Evolutionary conservation across 768 basidiomycete species (phyloP).

Genomic region (Boletus reticuloceps): DNA sequence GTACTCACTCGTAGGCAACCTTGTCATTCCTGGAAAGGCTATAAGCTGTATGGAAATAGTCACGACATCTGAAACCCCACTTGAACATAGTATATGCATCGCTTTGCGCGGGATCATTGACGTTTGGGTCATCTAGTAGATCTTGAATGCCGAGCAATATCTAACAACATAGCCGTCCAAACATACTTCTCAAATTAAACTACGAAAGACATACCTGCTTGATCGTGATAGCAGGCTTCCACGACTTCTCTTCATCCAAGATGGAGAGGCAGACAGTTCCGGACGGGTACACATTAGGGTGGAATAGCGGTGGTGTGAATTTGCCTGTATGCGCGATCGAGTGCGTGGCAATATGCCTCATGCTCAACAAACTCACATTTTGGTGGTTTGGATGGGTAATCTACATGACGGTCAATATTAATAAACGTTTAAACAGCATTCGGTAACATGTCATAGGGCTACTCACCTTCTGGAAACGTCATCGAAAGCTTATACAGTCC

Average conservation of each 20-base stretch:
- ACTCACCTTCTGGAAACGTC: conserved; percentile 92
- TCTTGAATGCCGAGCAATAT: conserved; percentile 96
- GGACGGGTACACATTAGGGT: conserved; percentile 98
- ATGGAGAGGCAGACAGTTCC: conserved; percentile 98
- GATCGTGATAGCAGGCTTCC: conserved; percentile 99
- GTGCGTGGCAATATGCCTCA: neutral
- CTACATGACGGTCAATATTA: conserved; percentile 41
- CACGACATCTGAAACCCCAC: conserved; percentile 46
- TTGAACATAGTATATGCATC: conserved; percentile 99
- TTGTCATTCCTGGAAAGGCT: conserved; percentile 78
- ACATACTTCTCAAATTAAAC: neutral
- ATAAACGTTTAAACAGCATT: neutral
- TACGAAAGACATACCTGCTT: conserved; percentile 70
- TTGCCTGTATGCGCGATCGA: conserved; percentile 61
- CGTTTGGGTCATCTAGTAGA: conserved; percentile 91
- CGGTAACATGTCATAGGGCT: neutral
- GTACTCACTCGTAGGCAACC: conserved; percentile 81
- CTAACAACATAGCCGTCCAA: conserved; percentile 39
- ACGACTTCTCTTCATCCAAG: conserved; percentile 96
- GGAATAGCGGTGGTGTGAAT: conserved; percentile 93
- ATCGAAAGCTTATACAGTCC: conserved; percentile 93
- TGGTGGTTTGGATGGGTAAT: conserved; percentile 93
- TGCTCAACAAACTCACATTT: conserved; percentile 61
- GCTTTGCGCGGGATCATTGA: conserved; percentile 96
- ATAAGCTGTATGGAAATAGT: conserved; percentile 7